Evolutionary conservation across 2,329 filamentous ascomycete genomes (phyloP).

Genomic region (Aspergillus pseudotamarii): DNA sequence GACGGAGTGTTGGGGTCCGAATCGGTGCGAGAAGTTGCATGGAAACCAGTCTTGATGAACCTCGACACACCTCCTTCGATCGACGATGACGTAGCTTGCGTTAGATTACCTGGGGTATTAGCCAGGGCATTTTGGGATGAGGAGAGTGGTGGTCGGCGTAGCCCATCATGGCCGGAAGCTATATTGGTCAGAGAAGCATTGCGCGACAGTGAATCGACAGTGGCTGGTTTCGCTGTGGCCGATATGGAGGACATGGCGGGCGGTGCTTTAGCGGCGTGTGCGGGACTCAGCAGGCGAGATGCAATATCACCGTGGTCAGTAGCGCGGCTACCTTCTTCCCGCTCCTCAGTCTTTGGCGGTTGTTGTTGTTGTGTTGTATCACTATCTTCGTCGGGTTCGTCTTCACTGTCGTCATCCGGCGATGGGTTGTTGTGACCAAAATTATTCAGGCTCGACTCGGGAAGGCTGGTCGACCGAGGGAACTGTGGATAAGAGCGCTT

Average conservation of each 20-base stretch:
- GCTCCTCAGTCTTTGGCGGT: constrained; percentile 22
- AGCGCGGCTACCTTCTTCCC: constrained; percentile 21
- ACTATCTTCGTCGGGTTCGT: constrained; percentile 22
- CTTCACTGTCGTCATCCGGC: constrained; percentile 25
- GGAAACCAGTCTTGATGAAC: constrained; percentile 41
- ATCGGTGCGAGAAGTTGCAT: constrained; percentile 41
- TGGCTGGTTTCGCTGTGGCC: constrained; percentile 45
- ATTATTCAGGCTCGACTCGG: constrained; percentile 39
- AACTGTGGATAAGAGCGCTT: constrained; percentile 44
- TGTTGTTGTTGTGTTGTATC: constrained; percentile 10
- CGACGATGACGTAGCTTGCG: constrained; percentile 49
- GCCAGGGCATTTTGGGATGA: constrained; percentile 31
- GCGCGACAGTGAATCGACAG: constrained; percentile 38
- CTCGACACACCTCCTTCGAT: constrained; percentile 51
- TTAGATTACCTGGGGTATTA: constrained; percentile 32
- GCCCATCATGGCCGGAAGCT: constrained; percentile 34
- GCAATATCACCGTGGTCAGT: constrained; percentile 42
- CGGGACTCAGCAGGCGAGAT: constrained; percentile 40
- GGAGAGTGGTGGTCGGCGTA: constrained; percentile 35
- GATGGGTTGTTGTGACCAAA: constrained; percentile 29
- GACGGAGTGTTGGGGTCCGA: constrained; percentile 50
- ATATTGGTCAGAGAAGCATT: constrained; percentile 41
- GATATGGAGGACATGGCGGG: constrained; percentile 54
- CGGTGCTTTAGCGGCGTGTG: constrained; percentile 47
- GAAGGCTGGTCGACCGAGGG: constrained; percentile 42